These are phyloP conservation scores for Aspergillus pseudotamarii DNA, from an alignment of 2,329 filamentous ascomycete species.

Conservation along the genomic window DNA sequence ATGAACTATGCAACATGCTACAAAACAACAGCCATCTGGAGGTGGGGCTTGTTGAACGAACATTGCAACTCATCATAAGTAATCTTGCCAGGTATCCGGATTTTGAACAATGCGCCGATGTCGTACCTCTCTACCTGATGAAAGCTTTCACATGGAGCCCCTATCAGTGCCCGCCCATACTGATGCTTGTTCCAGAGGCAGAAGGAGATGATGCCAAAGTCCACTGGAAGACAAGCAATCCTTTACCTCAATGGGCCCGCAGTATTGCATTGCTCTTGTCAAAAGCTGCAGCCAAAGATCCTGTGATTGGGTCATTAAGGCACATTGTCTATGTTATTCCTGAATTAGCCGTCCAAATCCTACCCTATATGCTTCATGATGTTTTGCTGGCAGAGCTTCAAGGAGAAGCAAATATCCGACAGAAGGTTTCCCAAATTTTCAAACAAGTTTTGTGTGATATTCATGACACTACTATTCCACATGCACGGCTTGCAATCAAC, in stretches of 20 bases:
- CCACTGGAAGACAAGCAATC: constrained; percentile 23
- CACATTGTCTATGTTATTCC: constrained; percentile 67
- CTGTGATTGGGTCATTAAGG: constrained; percentile 69
- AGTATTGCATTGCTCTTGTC: constrained; percentile 55
- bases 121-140: constrained; percentile 41
- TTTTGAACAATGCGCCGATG: constrained; percentile 36
- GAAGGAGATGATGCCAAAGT: constrained; percentile 18
- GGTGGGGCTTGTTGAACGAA: constrained; percentile 48
- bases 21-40: constrained; percentile 57
- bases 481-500: constrained; percentile 73
- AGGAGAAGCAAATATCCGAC: constrained; percentile 61
- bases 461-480: constrained; percentile 54
- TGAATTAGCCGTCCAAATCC: constrained; percentile 70
- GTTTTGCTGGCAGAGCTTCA: constrained; percentile 71
- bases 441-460: constrained; percentile 63
- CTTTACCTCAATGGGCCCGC: constrained; percentile 38
- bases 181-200: constrained; percentile 23
- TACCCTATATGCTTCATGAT: constrained; percentile 85
- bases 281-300: constrained; percentile 61
- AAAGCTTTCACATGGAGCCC: constrained; percentile 46
- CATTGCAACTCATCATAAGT: constrained; percentile 47
- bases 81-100: constrained; percentile 33
- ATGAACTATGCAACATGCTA: constrained; percentile 64
- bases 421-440: constrained; percentile 66
- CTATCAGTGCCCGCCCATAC: constrained; percentile 42